Conservation (phyloP, 495 filamentous ascomycete species). For the Podospora tetraspora region DNA sequence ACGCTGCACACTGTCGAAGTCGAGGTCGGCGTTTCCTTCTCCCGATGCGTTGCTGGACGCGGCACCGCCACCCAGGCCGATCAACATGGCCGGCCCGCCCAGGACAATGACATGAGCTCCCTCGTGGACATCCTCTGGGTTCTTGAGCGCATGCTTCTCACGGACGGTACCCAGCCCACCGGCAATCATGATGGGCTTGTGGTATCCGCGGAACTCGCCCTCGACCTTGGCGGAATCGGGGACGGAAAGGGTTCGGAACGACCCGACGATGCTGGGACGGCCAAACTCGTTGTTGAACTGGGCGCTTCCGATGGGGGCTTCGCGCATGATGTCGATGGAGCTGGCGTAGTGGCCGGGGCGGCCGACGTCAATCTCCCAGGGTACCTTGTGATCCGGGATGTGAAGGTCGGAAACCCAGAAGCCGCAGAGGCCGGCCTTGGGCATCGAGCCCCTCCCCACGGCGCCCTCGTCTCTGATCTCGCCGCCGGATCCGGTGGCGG, state of each 20-base stretch:
- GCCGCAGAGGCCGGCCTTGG: conserved; percentile 87
- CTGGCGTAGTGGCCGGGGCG: conserved; percentile 88
- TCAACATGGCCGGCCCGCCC: conserved; percentile 94
- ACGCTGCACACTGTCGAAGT: conserved; percentile 94
- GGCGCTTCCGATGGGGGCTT: conserved; percentile 90
- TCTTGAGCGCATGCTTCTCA: conserved; percentile 84
- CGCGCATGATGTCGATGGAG: conserved; percentile 92
- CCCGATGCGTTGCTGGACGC: conserved; percentile 86
- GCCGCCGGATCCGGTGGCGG: conserved; percentile 91
- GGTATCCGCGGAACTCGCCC: conserved; percentile 78
- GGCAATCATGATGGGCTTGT: conserved; percentile 99
- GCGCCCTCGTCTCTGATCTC: conserved; percentile 94
- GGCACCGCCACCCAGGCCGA: conserved; percentile 91
- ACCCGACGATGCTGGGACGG: conserved; percentile 80
- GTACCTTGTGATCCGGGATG: conserved; percentile 72
- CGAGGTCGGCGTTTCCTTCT: conserved; percentile 81
- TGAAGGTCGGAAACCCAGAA: conserved; percentile 91
- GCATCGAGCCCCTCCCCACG: conserved; percentile 84
- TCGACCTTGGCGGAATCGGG: conserved; percentile 42
- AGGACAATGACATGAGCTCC: conserved; percentile 87
- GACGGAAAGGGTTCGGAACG: conserved; percentile 80
- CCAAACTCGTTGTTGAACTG: conserved; percentile 98
- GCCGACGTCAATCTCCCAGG: conserved; percentile 89
- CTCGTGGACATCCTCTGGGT: conserved; percentile 65
- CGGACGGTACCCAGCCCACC: conserved; percentile 95